Evolutionary conservation across 2,329 filamentous ascomycete genomes (phyloP).

Genomic region (Aspergillus costaricaensis): DNA sequence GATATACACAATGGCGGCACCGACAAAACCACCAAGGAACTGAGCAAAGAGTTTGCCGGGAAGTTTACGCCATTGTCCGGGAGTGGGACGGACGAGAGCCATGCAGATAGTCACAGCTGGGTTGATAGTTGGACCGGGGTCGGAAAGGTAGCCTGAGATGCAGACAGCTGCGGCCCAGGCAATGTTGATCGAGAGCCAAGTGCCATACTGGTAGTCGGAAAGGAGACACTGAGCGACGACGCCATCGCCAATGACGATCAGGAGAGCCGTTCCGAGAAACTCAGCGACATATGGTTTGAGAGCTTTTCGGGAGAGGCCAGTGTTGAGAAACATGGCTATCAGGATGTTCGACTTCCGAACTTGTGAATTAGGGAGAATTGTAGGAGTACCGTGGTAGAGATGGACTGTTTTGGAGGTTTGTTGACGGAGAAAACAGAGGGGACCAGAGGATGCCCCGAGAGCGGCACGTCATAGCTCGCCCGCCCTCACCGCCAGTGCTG

Average conservation of each 20-base stretch:
- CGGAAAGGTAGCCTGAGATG: conserved; percentile 29
- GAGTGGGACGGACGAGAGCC: conserved; percentile 31
- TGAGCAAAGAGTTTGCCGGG: conserved; percentile 32
- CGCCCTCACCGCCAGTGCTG: not conserved
- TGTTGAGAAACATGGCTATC: conserved; percentile 13
- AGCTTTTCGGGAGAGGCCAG: conserved; percentile 17
- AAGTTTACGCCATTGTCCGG: conserved; percentile 30
- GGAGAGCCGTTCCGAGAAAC: conserved; percentile 35
- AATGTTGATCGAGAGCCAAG: conserved; percentile 38
- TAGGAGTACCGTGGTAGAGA: not conserved
- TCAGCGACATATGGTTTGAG: conserved; percentile 32
- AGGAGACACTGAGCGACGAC: conserved; percentile 36
- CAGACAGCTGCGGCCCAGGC: conserved; percentile 35
- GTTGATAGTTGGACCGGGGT: conserved; percentile 33
- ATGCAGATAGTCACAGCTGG: conserved; percentile 29
- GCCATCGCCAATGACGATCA: conserved; percentile 36
- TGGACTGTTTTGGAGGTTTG: not conserved
- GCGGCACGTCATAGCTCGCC: not conserved
- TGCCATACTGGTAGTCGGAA: conserved; percentile 36
- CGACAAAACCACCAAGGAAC: conserved; percentile 34
- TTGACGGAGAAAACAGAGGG: not conserved
- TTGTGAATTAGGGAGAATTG: not conserved
- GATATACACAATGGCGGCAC: conserved; percentile 32
- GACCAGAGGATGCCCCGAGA: not conserved
- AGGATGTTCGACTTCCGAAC: not conserved